Conservation (phyloP, 805 yeast genomes). For the Teunomyces atbi region DNA sequence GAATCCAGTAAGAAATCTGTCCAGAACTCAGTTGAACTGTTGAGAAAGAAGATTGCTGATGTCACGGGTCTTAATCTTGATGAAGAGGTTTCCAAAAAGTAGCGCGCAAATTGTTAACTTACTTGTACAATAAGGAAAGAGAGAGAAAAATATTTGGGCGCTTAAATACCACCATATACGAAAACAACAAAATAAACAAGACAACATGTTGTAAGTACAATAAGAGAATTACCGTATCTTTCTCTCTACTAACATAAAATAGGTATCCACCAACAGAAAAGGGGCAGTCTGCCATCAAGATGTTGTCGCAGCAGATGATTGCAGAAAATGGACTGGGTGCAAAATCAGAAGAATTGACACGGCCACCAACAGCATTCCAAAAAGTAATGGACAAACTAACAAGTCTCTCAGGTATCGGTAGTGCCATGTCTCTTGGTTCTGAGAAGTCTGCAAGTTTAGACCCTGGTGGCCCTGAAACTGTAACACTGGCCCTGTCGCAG, state of each 20-base stretch:
- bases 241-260: background rate
- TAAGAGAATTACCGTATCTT: background rate
- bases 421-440: background rate
- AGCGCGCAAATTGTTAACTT: background rate
- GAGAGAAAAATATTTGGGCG: background rate
- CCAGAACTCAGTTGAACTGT: conserved; percentile 32
- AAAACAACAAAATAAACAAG: background rate
- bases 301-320: conserved; percentile 1
- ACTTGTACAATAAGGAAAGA: too few relatives aligned
- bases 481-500: background rate
- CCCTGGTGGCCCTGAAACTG: background rate
- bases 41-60: conserved; percentile 47
- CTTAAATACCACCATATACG: too few relatives aligned
- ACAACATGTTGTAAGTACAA: conserved; percentile 1
- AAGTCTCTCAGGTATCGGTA: conserved; percentile 4
- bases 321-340: background rate
- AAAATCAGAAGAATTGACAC: conserved; percentile 6
- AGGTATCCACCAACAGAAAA: background rate
- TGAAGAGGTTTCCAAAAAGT: conserved; percentile 56
- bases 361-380: conserved; percentile 24
- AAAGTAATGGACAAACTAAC: conserved; percentile 18
- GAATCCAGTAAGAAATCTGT: conserved; percentile 37
- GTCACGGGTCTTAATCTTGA: conserved; percentile 70
- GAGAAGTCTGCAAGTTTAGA: background rate
- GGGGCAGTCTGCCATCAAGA: background rate